Conservation (phyloP, 805 yeast genomes). For the Yamadazyma tumulicola region DNA sequence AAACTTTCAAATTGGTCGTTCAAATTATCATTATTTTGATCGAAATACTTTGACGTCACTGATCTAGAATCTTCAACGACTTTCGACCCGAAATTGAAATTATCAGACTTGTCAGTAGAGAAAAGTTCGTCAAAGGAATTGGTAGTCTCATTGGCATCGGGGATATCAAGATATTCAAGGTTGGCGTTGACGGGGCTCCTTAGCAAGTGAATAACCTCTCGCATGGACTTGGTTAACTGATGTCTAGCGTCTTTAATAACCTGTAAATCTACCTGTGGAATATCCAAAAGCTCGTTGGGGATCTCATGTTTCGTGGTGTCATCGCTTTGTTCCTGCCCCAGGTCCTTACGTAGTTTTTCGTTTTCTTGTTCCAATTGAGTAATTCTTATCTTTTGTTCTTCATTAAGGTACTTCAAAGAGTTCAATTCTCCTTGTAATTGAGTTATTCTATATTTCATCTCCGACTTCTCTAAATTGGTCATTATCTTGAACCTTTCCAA, state of each 20-base stretch:
- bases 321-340: not conserved
- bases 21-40: slow-evolving; percentile 1
- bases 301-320: not conserved
- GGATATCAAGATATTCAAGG: slow-evolving; percentile 13
- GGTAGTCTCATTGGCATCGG: slow-evolving; percentile 11
- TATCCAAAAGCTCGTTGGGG: not conserved
- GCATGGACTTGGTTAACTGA: slow-evolving; percentile 34
- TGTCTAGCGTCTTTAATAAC: slow-evolving; percentile 29
- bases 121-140: slow-evolving; percentile 13
- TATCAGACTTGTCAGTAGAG: slow-evolving; percentile 8
- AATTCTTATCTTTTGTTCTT: slow-evolving; percentile 38
- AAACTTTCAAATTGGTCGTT: slow-evolving; percentile 9
- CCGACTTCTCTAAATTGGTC: slow-evolving; percentile 50
- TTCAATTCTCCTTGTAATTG: slow-evolving; percentile 53
- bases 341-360: slow-evolving; percentile 4
- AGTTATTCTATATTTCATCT: slow-evolving; percentile 48
- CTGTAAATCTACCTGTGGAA: slow-evolving; percentile 34
- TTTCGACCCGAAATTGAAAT: slow-evolving; percentile 8
- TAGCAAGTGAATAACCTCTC: slow-evolving; percentile 30
- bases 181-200: slow-evolving; percentile 22
- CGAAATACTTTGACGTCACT: slow-evolving; percentile 6
- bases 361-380: slow-evolving; percentile 33
- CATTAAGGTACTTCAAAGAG: slow-evolving; percentile 38
- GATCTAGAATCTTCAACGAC: not conserved
- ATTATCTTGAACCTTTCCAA: slow-evolving; percentile 41